phyloP scores from a whole-genome alignment of 495 filamentous ascomycete species.

The Aspergillus ostianus region DNA sequence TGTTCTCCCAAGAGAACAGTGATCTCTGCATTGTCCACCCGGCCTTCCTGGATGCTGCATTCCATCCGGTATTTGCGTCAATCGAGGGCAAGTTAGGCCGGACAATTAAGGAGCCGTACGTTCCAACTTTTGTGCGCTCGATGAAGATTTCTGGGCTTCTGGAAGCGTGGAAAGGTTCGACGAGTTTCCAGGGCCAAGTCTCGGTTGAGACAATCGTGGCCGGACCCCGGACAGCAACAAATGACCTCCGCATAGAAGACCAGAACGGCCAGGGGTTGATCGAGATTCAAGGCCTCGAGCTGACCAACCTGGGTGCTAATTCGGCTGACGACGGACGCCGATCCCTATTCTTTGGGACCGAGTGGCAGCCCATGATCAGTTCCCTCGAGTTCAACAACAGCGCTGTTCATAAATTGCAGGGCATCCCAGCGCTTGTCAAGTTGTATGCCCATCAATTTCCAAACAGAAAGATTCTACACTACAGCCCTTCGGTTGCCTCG shows the following conservation, averaged over 20 bases:
- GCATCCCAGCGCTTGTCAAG: not conserved
- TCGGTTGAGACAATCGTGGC: not conserved
- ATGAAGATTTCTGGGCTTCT: not conserved
- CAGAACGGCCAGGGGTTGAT: not conserved
- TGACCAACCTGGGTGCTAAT: not conserved
- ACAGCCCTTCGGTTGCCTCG: not conserved
- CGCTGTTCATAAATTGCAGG: not conserved
- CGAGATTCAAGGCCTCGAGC: not conserved
- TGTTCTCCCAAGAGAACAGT: not conserved
- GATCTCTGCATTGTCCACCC: not conserved
- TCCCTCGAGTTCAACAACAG: not conserved
- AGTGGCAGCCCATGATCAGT: not conserved
- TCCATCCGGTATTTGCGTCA: not conserved
- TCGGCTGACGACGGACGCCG: not conserved
- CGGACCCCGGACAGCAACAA: not conserved
- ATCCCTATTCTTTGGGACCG: not conserved
- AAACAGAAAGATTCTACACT: not conserved
- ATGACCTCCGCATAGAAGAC: not conserved
- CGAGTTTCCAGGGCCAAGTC: not conserved
- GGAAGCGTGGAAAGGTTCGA: not conserved
- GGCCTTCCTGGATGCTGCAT: not conserved
- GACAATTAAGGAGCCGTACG: not conserved
- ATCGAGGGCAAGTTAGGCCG: not conserved
- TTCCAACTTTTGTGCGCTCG: conserved; percentile 1
- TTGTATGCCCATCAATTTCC: not conserved